Base-by-base conservation (phyloP, 2,329 filamentous ascomycete species). In the Geoglossum cookeanum region DNA sequence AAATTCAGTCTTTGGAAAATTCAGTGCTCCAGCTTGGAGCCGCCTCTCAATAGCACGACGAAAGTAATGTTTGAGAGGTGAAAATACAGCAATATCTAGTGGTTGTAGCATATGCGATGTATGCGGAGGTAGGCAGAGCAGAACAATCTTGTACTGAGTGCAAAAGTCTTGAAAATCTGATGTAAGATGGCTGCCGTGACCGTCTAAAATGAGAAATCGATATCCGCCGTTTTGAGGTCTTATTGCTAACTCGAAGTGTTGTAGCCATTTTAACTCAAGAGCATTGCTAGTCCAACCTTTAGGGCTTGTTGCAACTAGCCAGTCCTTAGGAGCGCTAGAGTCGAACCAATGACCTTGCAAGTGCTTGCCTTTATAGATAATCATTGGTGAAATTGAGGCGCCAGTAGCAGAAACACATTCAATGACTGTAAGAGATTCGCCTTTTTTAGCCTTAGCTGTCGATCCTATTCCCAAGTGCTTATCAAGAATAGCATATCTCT, bases 121-220 rank as follows among this genome's bases (percentile, higher is more conserved):
- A 2, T 22, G 22, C 2, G 22, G 22, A 69, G 3, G 44, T 3
- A 47, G 3, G 44, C 44, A 47, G 1, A 47, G 17, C 2, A n/a
- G 1, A 47, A 47, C 67, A 61, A 73, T 71, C 47, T 70, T 68
- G 53, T 70, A 59, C 22, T 65, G 57, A 53, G 59, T 64, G 59
- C 60, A 72, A 59, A 64, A 67, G 32, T 66, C 42, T 51, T 70
- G 56, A 58, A 73, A 72, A 58, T 68, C 59, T 29, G 61, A 57
- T 3, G 62, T 68, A 47, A 67, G 44, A 62, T 72, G 61, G 59
- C 65, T 70, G 58, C 61, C 58, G 63, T 72, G 61, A 52, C 68
- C 62, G 62, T 73, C 65, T 33, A 73, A 60, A 57, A 73, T 64
- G 3, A 73, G 62, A 3, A 72, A 62, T 29, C 63, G 60, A 63